Percentiles rank a stretch among this genome's conserved stretches.
phyloP scores from a whole-genome alignment of 306 rosid species.

The Fragaria nilgerrensis region DNA sequence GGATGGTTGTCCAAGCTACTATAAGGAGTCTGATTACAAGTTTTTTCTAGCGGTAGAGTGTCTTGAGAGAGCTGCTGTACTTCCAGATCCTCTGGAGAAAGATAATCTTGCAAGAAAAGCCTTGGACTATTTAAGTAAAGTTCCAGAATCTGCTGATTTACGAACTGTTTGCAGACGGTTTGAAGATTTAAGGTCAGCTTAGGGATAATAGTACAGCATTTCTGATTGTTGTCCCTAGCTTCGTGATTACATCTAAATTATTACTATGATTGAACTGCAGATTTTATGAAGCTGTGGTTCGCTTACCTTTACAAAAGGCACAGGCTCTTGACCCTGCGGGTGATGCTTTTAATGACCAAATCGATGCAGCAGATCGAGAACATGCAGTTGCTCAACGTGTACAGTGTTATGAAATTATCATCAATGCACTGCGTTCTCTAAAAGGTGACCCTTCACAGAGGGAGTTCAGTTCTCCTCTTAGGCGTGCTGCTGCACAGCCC shows the following conservation, averaged over 20 bases:
- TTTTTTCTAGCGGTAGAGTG: slow-evolving; percentile 96
- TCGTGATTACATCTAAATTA: slow-evolving; percentile 27
- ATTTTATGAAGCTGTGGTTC: slow-evolving; percentile 97
- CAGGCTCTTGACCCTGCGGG: slow-evolving; percentile 92
- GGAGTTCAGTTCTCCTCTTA: slow-evolving; percentile 81
- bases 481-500: slow-evolving; percentile 56
- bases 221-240: slow-evolving; percentile 18
- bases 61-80: slow-evolving; percentile 87
- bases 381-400: slow-evolving; percentile 74
- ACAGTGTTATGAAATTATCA: slow-evolving; percentile 88
- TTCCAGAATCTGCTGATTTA: slow-evolving; percentile 95
- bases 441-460: slow-evolving; percentile 60
- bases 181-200: slow-evolving; percentile 83
- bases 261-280: slow-evolving; percentile 45
- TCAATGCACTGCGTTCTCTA: slow-evolving; percentile 73
- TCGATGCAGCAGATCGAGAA: slow-evolving; percentile 75
- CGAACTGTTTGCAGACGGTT: slow-evolving; percentile 91
- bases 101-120: slow-evolving; percentile 90
- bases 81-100: slow-evolving; percentile 64
- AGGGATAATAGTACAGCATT: not conserved
- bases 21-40: slow-evolving; percentile 94
- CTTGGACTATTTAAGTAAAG: slow-evolving; percentile 73
- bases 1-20: slow-evolving; percentile 98
- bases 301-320: slow-evolving; percentile 93
- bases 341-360: slow-evolving; percentile 84